Evolutionary conservation across 169 alveolate species (phyloP), one percentile per base, ranked within the genome.

Genomic region (Cyclospora cayetanensis): DNA sequence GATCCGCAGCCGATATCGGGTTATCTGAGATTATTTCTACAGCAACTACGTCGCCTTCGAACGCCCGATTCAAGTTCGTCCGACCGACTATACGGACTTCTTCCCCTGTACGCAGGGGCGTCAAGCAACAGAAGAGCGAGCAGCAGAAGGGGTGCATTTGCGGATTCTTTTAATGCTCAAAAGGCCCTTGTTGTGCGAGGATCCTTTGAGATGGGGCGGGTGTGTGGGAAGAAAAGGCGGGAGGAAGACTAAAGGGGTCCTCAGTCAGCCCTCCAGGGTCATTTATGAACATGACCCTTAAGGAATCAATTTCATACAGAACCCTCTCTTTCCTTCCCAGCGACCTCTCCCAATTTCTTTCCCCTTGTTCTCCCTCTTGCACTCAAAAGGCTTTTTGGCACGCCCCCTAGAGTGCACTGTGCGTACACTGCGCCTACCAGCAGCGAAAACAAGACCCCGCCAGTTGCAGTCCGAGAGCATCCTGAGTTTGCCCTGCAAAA

Each of bases 1-100:
- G 60, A 11, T 9, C 60, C 60, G 60, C 60, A 11, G 25, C 60
- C 18, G 25, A 50, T 50, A 18, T 50, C 60, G 9, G 60, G 25
- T 50, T 50, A n/a, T 7, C 52, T n/a, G 87, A 83, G 34, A 97
- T 91, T 50, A 98, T 76, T 86, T 98, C 97, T 35, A 98, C 97
- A 15, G 98, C 99, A n/a, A 98, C 99, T 37, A 96, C 90, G 94
- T 99, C 99, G 11, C 99, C 99, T 92, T 98, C 99, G 53, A 99
- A 94, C 68, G 99, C 99, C 89, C 99, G 96, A 94, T 99, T 99
- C 94, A 97, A 93, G 89, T 98, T 96, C 92, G 37, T 52, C 35
- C 91, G 76, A 4, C 95, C 94, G 4, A 65, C 80, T n/a, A 93
- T 37, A 25, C 46, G 55, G 31, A 86, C 43, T 65, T 86, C 92